Evolutionary conservation across 1,139 yeast species (phyloP).

Genomic region (Saccharomycopsis crataegensis): DNA sequence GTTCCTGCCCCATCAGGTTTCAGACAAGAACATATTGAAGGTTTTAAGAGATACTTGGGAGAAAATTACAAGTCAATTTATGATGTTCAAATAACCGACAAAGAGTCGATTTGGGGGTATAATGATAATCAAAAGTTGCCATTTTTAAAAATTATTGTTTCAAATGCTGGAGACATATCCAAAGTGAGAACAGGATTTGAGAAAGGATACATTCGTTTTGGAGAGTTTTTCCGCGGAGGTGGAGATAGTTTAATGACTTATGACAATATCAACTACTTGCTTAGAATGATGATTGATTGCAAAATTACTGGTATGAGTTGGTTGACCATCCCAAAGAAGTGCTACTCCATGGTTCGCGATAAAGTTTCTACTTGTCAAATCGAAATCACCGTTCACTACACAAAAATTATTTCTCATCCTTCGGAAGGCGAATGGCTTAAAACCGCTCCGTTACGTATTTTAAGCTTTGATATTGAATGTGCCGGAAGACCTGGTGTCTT

Average conservation of each 20-base stretch:
- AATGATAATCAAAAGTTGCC: constrained; percentile 73
- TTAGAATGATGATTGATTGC: constrained; percentile 89
- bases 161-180: constrained; percentile 58
- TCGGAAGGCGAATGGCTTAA: constrained; percentile 93
- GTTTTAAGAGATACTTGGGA: constrained; percentile 43
- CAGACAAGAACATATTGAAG: constrained; percentile 42
- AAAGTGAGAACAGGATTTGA: constrained; percentile 75
- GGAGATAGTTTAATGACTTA: constrained; percentile 57
- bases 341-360: constrained; percentile 43
- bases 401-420: constrained; percentile 67
- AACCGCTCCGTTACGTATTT: constrained; percentile 87
- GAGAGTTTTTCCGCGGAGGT: constrained; percentile 50
- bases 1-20: constrained; percentile 87
- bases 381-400: constrained; percentile 66
- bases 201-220: constrained; percentile 67
- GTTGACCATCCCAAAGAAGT: constrained; percentile 80
- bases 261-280: constrained; percentile 80
- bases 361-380: constrained; percentile 75
- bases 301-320: constrained; percentile 95
- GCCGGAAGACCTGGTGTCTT: constrained; percentile 96
- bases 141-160: constrained; percentile 65
- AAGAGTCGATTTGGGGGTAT: constrained; percentile 93
- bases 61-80: constrained; percentile 50
- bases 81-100: constrained; percentile 54
- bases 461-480: constrained; percentile 97